These are phyloP conservation scores for Pseudogymnoascus sp. DNA, from an alignment of 2,329 filamentous ascomycete species.

Conservation along the genomic window DNA sequence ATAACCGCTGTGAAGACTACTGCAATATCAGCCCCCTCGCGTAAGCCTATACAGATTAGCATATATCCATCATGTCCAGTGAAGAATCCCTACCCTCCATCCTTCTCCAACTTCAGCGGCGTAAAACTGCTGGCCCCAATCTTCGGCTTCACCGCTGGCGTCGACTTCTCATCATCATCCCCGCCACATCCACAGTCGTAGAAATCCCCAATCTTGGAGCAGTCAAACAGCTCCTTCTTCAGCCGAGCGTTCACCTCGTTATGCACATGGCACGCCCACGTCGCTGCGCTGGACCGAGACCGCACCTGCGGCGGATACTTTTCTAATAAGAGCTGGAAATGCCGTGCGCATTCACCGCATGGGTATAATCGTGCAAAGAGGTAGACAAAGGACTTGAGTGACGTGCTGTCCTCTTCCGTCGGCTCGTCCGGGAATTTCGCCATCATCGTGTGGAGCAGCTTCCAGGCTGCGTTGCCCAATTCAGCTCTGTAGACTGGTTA, in stretches of 20 bases:
- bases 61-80: constrained; percentile 20
- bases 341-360: constrained; percentile 60
- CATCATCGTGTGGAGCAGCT: constrained; percentile 64
- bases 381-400: constrained; percentile 57
- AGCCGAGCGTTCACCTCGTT: constrained; percentile 60
- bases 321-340: constrained; percentile 55
- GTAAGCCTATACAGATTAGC: neutral
- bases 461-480: constrained; percentile 61
- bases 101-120: constrained; percentile 27
- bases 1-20: neutral
- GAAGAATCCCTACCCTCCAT: constrained; percentile 23
- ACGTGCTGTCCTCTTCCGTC: constrained; percentile 51
- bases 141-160: constrained; percentile 25
- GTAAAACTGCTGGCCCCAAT: constrained; percentile 27
- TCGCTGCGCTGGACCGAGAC: constrained; percentile 54
- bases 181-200: constrained; percentile 67
- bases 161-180: constrained; percentile 42
- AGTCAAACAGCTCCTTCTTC: constrained; percentile 56
- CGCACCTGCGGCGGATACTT: constrained; percentile 59
- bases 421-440: constrained; percentile 61
- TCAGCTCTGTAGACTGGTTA: constrained; percentile 35
- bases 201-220: constrained; percentile 59
- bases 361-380: constrained; percentile 63
- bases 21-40: neutral
- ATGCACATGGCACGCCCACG: constrained; percentile 62